Base-by-base conservation (phyloP, 192 early-diverging fungal species). In the Umbelopsis sp. region DNA sequence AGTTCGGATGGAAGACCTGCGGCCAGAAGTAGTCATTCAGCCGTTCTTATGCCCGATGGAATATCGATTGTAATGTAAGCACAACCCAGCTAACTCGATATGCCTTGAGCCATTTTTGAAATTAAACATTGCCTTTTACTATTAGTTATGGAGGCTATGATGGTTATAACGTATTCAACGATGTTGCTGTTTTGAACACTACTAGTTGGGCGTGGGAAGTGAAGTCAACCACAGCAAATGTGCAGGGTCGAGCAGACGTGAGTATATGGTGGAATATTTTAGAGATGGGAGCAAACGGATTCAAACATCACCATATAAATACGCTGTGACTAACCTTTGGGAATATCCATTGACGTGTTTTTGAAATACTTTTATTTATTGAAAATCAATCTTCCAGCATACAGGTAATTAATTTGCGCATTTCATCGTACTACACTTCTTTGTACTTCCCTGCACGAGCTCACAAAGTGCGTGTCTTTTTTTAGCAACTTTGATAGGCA, bases 201-300 rank as follows among this genome's bases (percentile, higher is more conserved):
- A 41, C 45, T 22, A 76, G 70, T n/a, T 76, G 74, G 74, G 68
- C 74, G n/a, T 76, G 74, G 74, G 71, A 66, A 35, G 74, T 76
- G 10, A 76, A 76, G 25, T 71, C 58, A 46, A 76, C 74, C 20
- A 76, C 71, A 44, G 74, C 74, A 44, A 70, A 66, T 61, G 74
- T 76, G 1, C 74, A 76, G 49, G 74, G 74, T 46, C 50, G 74
- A 68, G 74, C 74, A 33, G 74, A 76, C 53, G 74, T 76, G 64
- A 76, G 74, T 74, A 66, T 49, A 44, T 30, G 0, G 6, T 41
- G 37, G 6, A 4, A 41, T 41, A 6, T 41, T 41, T 41, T 10
- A 55, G 16, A 55, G 30, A 21, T n/a, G 30, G 37, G 41, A 18
- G 27, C 27, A 1, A 30, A 2, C 3, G 1, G 27, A 2, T 30